Evolutionary conservation across 106 monocot genomes (phyloP), one percentile per base, ranked within the genome.

Genomic region (Phalaenopsis aphrodite): DNA sequence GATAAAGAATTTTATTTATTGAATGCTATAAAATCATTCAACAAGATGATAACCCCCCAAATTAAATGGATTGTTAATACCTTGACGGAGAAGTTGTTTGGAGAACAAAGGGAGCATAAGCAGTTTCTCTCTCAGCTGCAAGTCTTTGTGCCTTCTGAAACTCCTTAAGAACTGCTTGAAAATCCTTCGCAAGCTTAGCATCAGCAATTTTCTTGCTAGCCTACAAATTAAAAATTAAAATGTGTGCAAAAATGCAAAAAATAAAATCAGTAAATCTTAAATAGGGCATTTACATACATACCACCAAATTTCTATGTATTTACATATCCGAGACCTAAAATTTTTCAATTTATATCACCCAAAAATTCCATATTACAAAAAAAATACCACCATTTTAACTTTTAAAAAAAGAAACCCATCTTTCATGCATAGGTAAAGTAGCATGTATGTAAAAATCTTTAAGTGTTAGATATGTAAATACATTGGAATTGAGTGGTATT

Each of bases 181-280:
- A 94, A 90, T 99, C 94, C 84, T 94, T 94, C 9, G 94, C 98
- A 41, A 99, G 88, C 73, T 94, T 99, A n/a, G 87, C 94, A 92
- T 93, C 98, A 78, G 88, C 92, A 82, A 94, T 89, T 79, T 87
- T 99, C 76, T 93, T 94, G 85, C 81, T 91, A 37, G 86, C 80
- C 98, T 99, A 82, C 48, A 88, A 8, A 77, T 73, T 55, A 80
- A 69, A 84, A n/a, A 41, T 21, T 65, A 77, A 77, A 17, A 55
- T 14, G 39, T 57, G 23, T 5, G 19, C 4, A 78, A 14, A 47
- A 77, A 48, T 5, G 19, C 4, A 78, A 14, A 37, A 55, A 58
- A 56, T 39, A 78, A 69, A 12, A 12, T 69, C 11, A 24, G 66
- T 66, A 24, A 45, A 45, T 45, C 43, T 45, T 3, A 45, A 45